A percentile compares a stretch with the other conserved stretches of the same genome.
Conservation (phyloP, 2,329 filamentous ascomycete genomes). For the Sclerotinia trifoliorum region DNA sequence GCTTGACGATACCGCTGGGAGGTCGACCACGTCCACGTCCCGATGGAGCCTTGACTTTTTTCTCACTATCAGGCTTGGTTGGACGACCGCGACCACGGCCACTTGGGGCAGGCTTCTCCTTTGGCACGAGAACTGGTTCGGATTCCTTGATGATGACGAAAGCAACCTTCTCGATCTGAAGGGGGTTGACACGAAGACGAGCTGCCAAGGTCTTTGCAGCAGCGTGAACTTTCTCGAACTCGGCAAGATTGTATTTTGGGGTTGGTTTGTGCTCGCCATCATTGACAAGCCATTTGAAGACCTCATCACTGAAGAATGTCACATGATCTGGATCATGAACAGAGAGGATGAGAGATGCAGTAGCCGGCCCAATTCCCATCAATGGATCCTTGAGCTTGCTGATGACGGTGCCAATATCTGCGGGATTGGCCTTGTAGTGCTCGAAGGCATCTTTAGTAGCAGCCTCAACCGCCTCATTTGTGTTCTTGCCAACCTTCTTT, state of each 20-base stretch:
- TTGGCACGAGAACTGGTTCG: conserved; percentile 31
- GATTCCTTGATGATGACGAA: conserved; percentile 60
- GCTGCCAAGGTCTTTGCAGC: conserved; percentile 46
- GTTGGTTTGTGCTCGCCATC: conserved; percentile 45
- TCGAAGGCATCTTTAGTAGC: conserved; percentile 54
- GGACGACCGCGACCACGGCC: conserved; percentile 33
- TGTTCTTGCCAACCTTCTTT: conserved; percentile 57
- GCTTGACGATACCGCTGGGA: conserved; percentile 14
- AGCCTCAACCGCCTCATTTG: conserved; percentile 45
- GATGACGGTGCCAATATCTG: conserved; percentile 47
- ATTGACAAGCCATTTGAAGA: conserved; percentile 69
- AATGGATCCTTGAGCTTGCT: conserved; percentile 54
- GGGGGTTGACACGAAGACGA: conserved; percentile 55
- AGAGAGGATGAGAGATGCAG: conserved; percentile 70
- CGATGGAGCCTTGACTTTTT: conserved; percentile 30
- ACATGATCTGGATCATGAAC: conserved; percentile 58
- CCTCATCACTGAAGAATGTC: conserved; percentile 79
- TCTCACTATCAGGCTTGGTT: conserved; percentile 30
- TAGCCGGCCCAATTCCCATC: conserved; percentile 77
- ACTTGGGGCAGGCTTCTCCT: conserved; percentile 25
- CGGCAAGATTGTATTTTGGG: conserved; percentile 69
- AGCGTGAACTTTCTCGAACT: conserved; percentile 60
- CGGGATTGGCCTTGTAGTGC: conserved; percentile 44
- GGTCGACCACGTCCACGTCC: conserved; percentile 32
- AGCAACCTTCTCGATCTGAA: conserved; percentile 68